A percentile compares a stretch with the other conserved stretches of the same genome.
Conservation (phyloP, 2,329 filamentous ascomycete genomes). For the Sclerotinia trifoliorum region DNA sequence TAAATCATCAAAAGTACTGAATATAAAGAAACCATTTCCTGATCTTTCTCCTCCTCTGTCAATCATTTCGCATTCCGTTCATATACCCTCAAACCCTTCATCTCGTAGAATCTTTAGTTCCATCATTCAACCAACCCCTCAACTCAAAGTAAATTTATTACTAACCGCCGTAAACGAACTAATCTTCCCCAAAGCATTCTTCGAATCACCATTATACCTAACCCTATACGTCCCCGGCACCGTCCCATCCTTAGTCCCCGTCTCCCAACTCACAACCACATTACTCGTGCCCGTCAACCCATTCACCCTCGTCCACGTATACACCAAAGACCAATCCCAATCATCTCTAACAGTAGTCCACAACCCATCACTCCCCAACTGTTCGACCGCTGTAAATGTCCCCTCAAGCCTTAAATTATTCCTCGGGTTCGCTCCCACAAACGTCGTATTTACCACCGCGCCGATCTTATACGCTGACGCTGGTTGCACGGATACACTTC, state of each 20-base stretch:
- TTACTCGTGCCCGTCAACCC: slow-evolving; percentile 70
- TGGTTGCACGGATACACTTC: slow-evolving; percentile 59
- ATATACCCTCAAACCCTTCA: background rate
- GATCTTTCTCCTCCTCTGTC: background rate
- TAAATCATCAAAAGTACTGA: slow-evolving; percentile 25
- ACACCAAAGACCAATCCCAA: slow-evolving; percentile 79
- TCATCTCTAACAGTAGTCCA: slow-evolving; percentile 73
- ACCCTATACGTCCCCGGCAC: slow-evolving; percentile 70
- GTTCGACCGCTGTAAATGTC: slow-evolving; percentile 77
- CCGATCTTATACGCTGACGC: slow-evolving; percentile 57
- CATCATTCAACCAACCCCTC: background rate
- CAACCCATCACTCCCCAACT: slow-evolving; percentile 41
- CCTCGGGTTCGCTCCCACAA: slow-evolving; percentile 83
- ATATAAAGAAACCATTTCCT: background rate
- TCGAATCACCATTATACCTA: slow-evolving; percentile 81
- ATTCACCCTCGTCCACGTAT: slow-evolving; percentile 72
- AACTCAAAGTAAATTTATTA: slow-evolving; percentile 33
- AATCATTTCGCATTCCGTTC: background rate
- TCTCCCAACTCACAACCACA: slow-evolving; percentile 79
- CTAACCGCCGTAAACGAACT: slow-evolving; percentile 67
- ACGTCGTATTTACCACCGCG: slow-evolving; percentile 62
- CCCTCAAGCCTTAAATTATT: slow-evolving; percentile 78
- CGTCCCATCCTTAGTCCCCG: slow-evolving; percentile 50
- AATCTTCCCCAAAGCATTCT: slow-evolving; percentile 58
- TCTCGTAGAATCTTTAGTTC: too few relatives aligned